phyloP scores from a whole-genome alignment of 495 filamentous ascomycete species.

The Xylaria palmicola region DNA sequence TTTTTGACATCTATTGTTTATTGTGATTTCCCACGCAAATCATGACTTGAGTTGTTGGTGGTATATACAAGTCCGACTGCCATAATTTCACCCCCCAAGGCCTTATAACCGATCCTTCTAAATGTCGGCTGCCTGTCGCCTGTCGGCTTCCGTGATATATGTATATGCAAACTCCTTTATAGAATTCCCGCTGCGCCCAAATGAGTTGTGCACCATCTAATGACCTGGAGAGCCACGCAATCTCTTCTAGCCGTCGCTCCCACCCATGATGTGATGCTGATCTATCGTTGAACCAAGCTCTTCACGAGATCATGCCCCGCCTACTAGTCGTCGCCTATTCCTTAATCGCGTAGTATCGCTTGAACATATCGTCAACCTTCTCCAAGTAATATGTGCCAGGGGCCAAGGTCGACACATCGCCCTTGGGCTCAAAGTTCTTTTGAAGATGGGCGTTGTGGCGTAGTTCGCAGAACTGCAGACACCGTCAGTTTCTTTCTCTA shows the following conservation, averaged over 20 bases:
- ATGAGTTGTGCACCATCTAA: constrained; percentile 15
- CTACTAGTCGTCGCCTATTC: constrained; percentile 50
- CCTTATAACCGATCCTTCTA: constrained; percentile 24
- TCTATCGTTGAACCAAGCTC: constrained; percentile 21
- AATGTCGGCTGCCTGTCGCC: constrained; percentile 14
- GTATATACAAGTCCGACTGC: constrained; percentile 31
- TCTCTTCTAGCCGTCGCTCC: constrained; percentile 10
- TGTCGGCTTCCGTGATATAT: constrained; percentile 15
- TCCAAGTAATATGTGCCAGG: constrained; percentile 86
- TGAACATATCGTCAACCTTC: constrained; percentile 92
- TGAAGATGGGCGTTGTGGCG: constrained; percentile 92
- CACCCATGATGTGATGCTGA: constrained; percentile 13
- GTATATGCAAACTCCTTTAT: constrained; percentile 25
- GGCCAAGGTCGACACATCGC: constrained; percentile 72
- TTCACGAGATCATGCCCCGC: constrained; percentile 20
- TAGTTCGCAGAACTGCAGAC: constrained; percentile 78
- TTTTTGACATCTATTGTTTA: constrained; percentile 20
- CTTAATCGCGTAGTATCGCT: constrained; percentile 83
- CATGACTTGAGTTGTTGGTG: constrained; percentile 18
- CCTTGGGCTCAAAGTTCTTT: constrained; percentile 81
- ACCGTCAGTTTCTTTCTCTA: constrained; percentile 15
- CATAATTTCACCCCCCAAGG: constrained; percentile 15
- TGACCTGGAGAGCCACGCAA: constrained; percentile 11
- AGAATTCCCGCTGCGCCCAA: constrained; percentile 9
- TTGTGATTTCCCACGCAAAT: constrained; percentile 19